Conservation (phyloP, 202 grass and related monocot genomes). For the Carex arenaria region DNA sequence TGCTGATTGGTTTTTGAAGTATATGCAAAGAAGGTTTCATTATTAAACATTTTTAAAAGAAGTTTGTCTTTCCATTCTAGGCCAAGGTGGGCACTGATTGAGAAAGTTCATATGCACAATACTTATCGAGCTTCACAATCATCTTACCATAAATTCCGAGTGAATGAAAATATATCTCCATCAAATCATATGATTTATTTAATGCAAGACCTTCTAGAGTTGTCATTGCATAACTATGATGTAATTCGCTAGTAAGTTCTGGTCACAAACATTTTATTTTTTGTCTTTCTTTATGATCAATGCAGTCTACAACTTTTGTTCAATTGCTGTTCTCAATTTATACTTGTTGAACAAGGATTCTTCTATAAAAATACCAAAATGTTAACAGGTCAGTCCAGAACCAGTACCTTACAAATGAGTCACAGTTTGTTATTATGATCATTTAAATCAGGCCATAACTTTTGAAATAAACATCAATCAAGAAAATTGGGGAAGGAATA, state of each 20-base stretch:
- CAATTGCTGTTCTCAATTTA: not conserved
- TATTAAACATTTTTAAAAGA: not conserved
- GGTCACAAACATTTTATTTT: not conserved
- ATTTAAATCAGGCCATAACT: not conserved
- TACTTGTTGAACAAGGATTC: not conserved
- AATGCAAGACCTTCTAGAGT: slow-evolving; percentile 85
- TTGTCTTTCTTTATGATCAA: not conserved
- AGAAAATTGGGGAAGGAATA: not conserved
- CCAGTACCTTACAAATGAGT: not conserved
- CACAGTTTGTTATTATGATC: not conserved
- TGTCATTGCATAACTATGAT: slow-evolving; percentile 91
- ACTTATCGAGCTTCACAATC: slow-evolving; percentile 87
- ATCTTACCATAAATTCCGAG: slow-evolving; percentile 82
- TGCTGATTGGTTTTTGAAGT: not conserved
- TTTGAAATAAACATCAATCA: not conserved
- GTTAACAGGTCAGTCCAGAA: not conserved
- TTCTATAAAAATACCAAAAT: not conserved
- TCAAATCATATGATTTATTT: slow-evolving; percentile 59
- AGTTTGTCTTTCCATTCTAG: slow-evolving; percentile 34
- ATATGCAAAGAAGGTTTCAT: not conserved
- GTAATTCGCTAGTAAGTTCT: slow-evolving; percentile 76
- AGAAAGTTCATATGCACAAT: slow-evolving; percentile 76
- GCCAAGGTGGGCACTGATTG: slow-evolving; percentile 90
- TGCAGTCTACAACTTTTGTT: not conserved
- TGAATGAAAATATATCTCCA: slow-evolving; percentile 60